Evolutionary conservation across 179 eudicot species (phyloP), one percentile per base, ranked within the genome.

Genomic region (Silene coronaria): DNA sequence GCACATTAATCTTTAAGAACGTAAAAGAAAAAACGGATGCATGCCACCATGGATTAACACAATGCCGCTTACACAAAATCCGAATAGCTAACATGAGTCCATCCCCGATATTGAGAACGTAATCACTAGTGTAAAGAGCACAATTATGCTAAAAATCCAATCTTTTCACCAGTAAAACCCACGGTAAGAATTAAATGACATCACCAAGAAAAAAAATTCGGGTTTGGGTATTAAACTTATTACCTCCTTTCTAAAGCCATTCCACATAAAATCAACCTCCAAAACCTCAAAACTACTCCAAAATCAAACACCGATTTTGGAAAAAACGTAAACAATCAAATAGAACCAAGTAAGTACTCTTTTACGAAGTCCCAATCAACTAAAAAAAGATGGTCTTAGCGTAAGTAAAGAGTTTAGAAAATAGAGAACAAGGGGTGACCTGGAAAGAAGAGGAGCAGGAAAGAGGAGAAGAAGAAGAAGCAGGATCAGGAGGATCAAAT

Each of bases 401-500:
- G 34, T 30, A 30, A 19, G 7, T 23, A 60, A 55, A 23, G 7
- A 71, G 11, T 14, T 6, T 16, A 3, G 5, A 9, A 14, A n/a
- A 32, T 13, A 63, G 13, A 21, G 16, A 13, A 51, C 19, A 36
- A 13, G 51, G 12, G n/a, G 23, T 17, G 24, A 90, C 97, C 99
- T 80, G 85, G 66, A 82, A 80, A 51, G 81, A 86, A 28, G 80
- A 84, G 0, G 91, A 77, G 42, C 61, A 51, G 53, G 84, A 84
- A 71, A 66, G 66, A 74, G 86, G 85, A 55, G 85, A 78, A 61
- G 85, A 80, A 5, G 96, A 89, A 59, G 95, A 89, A 84, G 89
- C 82, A 14, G 89, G 84, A 36, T 90, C 90, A 73, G 82, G 73
- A 6, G 97, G 76, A 75, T 91, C 99, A 80, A 84, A 91, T 32